These are phyloP conservation scores for Debaryomyces sp. DNA, from an alignment of 1,139 yeast species.

Conservation along the genomic window DNA sequence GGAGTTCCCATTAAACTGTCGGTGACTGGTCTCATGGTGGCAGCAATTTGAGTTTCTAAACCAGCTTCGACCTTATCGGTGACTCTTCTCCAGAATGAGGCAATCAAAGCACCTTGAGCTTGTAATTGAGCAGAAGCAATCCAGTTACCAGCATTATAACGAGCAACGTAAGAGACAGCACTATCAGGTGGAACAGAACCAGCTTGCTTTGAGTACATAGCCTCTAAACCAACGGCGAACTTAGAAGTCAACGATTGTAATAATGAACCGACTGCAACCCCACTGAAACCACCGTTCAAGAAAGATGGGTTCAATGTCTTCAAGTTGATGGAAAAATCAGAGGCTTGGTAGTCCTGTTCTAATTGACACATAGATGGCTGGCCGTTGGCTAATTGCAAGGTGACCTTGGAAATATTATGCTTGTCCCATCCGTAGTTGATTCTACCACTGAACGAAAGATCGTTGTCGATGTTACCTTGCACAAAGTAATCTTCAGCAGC, in stretches of 20 bases:
- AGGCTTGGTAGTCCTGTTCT: conserved; percentile 94
- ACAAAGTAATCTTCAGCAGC: conserved; percentile 85
- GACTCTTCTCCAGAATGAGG: conserved; percentile 93
- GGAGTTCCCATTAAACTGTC: conserved; percentile 85
- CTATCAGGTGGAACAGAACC: conserved; percentile 85
- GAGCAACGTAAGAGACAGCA: conserved; percentile 86
- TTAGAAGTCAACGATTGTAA: conserved; percentile 86
- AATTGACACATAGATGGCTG: conserved; percentile 95
- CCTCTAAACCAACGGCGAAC: conserved; percentile 88
- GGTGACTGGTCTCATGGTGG: conserved; percentile 75
- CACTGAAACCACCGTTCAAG: conserved; percentile 65
- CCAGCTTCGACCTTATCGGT: conserved; percentile 96
- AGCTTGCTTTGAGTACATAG: conserved; percentile 83
- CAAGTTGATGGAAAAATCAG: conserved; percentile 84
- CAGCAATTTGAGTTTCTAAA: conserved; percentile 85
- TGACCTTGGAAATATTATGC: conserved; percentile 77
- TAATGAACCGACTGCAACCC: conserved; percentile 89
- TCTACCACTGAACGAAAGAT: conserved; percentile 84
- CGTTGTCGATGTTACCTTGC: conserved; percentile 92
- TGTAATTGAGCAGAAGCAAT: conserved; percentile 92
- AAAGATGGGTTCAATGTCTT: conserved; percentile 90
- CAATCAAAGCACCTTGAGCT: conserved; percentile 87
- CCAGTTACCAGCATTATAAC: conserved; percentile 89
- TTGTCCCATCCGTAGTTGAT: conserved; percentile 91
- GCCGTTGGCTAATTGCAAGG: conserved; percentile 83